Base-by-base conservation (phyloP, 2,329 filamentous ascomycete genomes). In the Gremmenia infestans region DNA sequence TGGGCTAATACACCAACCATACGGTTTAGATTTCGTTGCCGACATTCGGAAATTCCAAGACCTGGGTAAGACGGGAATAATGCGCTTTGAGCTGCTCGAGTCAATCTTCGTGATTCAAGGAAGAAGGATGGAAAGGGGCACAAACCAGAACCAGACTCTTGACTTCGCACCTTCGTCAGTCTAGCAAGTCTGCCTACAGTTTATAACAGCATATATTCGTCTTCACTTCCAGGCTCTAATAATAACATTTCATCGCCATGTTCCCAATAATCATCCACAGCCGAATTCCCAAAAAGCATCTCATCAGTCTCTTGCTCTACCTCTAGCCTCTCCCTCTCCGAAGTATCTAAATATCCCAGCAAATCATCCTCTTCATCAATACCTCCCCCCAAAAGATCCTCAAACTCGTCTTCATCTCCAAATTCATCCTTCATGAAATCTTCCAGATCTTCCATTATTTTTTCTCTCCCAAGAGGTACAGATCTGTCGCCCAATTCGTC, bases 271-370 rank as follows among this genome's bases (percentile, higher is more conserved):
- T 48, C 35, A n/a, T 47, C 5, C 25, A 53, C 36, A 40, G 46
- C 53, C 22, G n/a, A 46, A 32, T 19, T 36, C 17, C 57, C 56
- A 55, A 65, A 62, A 36, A 64, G 56, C 53, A 64, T 64, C 22
- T 65, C 56, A 25, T 63, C 61, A 1, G 58, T 65, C 46, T 62
- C 55, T 19, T 48, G 51, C 49, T 64, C 62, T 19, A 56, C 56
- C 9, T 50, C 42, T 12, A 59, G 52, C 28, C 53, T 58, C 42
- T 65, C 63, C 23, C 47, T 48, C 8, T 61, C 60, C 25, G 25
- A 43, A 8, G 46, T 42, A n/a, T 61, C 58, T 7, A 62, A 50
- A 42, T 32, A 46, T 11, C 32, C 40, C 5, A 58, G n/a, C 8
- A 52, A n/a, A 35, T 59, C 60, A 43, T 55, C 49, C 5, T 50